These are phyloP conservation scores for Polytrichum commune DNA, from an alignment of 225 moss, liverwort and hornwort species.

Conservation along the genomic window DNA sequence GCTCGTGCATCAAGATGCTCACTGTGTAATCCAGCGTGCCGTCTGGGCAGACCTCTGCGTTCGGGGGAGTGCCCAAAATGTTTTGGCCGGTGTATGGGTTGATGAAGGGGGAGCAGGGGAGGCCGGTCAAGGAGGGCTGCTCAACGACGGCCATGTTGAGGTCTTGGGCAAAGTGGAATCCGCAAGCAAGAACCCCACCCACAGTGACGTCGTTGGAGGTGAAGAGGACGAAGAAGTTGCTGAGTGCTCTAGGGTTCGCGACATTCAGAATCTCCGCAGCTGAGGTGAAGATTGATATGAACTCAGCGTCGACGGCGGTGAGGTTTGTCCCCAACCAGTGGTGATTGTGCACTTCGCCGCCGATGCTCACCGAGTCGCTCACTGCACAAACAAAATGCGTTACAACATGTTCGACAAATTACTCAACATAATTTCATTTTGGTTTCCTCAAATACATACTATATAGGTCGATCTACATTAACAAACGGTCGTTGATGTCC, in stretches of 20 bases:
- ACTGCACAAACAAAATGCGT: neutral
- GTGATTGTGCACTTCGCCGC: conserved; percentile 6
- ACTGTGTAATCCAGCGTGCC: neutral
- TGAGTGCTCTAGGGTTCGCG: too few relatives aligned
- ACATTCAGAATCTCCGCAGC: too few relatives aligned
- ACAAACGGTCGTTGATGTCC: too few relatives aligned
- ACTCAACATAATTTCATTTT: too few relatives aligned
- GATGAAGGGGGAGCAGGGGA: neutral
- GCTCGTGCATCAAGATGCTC: neutral
- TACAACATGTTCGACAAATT: too few relatives aligned
- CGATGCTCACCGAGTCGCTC: conserved; percentile 11
- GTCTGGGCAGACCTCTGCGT: neutral
- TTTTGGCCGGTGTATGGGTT: neutral
- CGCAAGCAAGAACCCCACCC: neutral
- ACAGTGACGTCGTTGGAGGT: neutral
- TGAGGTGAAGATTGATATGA: too few relatives aligned
- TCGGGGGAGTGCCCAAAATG: neutral
- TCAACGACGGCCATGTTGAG: neutral
- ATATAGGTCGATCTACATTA: too few relatives aligned
- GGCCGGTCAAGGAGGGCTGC: neutral
- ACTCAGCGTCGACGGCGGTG: neutral
- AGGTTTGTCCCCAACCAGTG: conserved; percentile 2
- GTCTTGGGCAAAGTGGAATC: neutral
- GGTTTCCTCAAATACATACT: too few relatives aligned
- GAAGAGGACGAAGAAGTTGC: neutral